Conservation (phyloP, 2,329 filamentous ascomycete genomes). For the Trichoderma atroviride region DNA sequence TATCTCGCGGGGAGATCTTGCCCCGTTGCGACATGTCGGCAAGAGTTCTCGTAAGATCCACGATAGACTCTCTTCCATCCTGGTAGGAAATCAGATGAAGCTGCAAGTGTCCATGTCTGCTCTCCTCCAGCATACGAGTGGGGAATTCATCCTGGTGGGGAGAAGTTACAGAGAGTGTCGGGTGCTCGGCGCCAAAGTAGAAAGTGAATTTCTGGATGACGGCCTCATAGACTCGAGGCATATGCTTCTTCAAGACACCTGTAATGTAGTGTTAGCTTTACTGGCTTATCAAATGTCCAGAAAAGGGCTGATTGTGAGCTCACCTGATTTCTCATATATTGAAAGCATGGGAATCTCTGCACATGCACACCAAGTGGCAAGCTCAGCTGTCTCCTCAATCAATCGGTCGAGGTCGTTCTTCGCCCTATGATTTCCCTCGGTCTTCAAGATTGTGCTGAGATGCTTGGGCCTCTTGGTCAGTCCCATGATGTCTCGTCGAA, state of each 20-base stretch:
- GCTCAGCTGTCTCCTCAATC: conserved; percentile 87
- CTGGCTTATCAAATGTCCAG: background rate
- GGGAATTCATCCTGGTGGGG: conserved; percentile 47
- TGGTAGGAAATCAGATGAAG: conserved; percentile 83
- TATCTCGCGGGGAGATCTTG: conserved; percentile 79
- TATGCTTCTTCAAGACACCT: conserved; percentile 88
- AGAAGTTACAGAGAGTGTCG: conserved; percentile 63
- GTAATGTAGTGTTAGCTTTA: conserved; percentile 25
- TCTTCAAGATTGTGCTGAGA: conserved; percentile 80
- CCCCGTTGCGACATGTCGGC: conserved; percentile 91
- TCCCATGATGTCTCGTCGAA: conserved; percentile 79
- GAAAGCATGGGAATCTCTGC: conserved; percentile 86
- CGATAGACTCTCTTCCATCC: conserved; percentile 89
- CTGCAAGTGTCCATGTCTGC: conserved; percentile 49
- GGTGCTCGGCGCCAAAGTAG: conserved; percentile 80
- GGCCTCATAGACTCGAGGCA: conserved; percentile 79
- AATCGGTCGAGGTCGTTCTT: conserved; percentile 78
- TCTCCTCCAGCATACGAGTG: conserved; percentile 33
- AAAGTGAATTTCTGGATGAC: conserved; percentile 78
- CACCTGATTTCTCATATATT: conserved; percentile 90
- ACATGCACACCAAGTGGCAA: conserved; percentile 90
- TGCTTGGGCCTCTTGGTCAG: conserved; percentile 79
- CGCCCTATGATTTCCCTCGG: conserved; percentile 69
- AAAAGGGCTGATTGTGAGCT: conserved; percentile 31
- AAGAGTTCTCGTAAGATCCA: conserved; percentile 92